Conservation (phyloP, 228 moss, liverwort and hornwort species). For the Sphagnum fallax region DNA sequence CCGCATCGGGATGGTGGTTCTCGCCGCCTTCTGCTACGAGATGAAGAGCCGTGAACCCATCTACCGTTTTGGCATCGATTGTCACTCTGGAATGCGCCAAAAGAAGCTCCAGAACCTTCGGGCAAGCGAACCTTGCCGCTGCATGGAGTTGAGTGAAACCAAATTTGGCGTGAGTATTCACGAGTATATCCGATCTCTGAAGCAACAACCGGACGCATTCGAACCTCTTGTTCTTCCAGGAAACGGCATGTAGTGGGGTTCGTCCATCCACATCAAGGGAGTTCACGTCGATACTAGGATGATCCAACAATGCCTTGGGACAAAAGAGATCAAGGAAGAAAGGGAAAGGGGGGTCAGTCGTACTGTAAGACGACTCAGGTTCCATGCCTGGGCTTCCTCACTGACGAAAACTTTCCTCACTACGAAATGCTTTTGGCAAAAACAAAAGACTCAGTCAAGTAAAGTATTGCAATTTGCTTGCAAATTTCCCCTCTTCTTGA, state of each 20-base stretch:
- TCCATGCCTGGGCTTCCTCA: too few species aligned
- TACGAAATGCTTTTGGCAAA: too few species aligned
- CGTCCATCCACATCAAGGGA: slow-evolving; percentile 16
- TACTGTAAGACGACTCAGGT: too few species aligned
- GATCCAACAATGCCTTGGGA: slow-evolving; percentile 23
- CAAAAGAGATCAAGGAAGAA: too few species aligned
- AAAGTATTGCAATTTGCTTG: too few species aligned
- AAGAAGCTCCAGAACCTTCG: slow-evolving; percentile 24
- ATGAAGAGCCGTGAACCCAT: slow-evolving; percentile 37
- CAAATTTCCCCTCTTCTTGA: too few species aligned
- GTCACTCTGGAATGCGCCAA: slow-evolving; percentile 21
- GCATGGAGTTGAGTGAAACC: slow-evolving; percentile 34
- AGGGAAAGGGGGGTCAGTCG: too few species aligned
- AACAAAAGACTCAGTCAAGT: too few species aligned
- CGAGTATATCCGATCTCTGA: slow-evolving; percentile 20
- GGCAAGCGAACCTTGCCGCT: slow-evolving; percentile 31
- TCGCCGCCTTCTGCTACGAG: slow-evolving; percentile 30
- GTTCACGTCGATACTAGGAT: slow-evolving; percentile 32
- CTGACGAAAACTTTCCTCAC: too few species aligned
- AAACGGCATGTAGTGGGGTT: too few species aligned
- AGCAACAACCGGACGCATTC: slow-evolving; percentile 33
- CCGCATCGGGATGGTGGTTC: too few species aligned
- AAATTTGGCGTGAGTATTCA: slow-evolving; percentile 28
- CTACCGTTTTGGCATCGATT: slow-evolving; percentile 23
- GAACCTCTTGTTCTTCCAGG: neutral